Base-by-base conservation (phyloP, 495 filamentous ascomycete species). In the Chaetomium fimeti region DNA sequence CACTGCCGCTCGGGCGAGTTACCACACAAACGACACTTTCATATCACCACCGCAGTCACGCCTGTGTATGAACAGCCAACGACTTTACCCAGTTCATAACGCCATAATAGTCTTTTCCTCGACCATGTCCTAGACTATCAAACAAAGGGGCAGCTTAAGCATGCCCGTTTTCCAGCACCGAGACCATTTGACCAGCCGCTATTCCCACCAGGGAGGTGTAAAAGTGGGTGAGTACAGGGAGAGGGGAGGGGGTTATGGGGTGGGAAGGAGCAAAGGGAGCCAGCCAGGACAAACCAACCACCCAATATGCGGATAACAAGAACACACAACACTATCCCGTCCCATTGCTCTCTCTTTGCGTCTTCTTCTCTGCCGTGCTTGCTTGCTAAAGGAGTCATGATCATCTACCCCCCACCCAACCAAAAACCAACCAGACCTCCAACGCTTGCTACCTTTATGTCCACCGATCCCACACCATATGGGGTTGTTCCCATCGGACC, bases 331-430 rank as follows among this genome's bases (percentile, higher is more conserved):
- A 25, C 45, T 18, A 32, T 47, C 24, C 57, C 42, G n/a, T 49
- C 27, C 25, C 57, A 49, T 49, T 45, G 29, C 24, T 45, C 56
- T 45, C 40, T 27, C 40, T 43, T 9, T 36, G 32, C 40, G 32
- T 47, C n/a, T 29, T 48, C 53, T 47, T 60, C 57, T 47, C 12
- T 51, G 32, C 38, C 43, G 20, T 57, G 54, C 54, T 42, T 18
- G 16, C 22, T 29, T 48, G 57, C 57, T 49, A 60, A 60, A 45
- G 47, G 13, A 43, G 24, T 28, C 38, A 59, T 29, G 42, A 59
- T 59, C 57, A 60, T 60, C 57, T 48, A 48, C 42, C 57, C 57
- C 54, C 38, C 52, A 4, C 1, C 57, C 40, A 6, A 20, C 57
- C 40, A 29, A 45, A 59, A n/a, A 12, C 12, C n/a, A 49, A n/a